Evolutionary conservation across 257 asterid species (phyloP).

Genomic region (Capsicum pubescens): DNA sequence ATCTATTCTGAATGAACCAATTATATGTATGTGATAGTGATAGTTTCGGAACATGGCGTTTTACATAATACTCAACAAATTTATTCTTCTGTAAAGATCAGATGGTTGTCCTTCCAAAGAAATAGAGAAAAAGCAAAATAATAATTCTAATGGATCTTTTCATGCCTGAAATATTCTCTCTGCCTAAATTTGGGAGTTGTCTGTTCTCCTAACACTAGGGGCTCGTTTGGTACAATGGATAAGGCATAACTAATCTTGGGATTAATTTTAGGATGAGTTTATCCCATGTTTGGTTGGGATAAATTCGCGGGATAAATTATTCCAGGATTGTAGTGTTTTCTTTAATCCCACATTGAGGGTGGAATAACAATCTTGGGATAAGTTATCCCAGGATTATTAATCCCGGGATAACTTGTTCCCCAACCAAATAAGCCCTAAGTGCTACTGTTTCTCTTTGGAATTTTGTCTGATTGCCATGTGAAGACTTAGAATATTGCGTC

Average conservation of each 20-base stretch:
- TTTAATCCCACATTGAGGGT: too few species aligned
- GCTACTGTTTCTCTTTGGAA: background rate
- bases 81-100: background rate
- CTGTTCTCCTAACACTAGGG: background rate
- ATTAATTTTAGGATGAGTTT: too few species aligned
- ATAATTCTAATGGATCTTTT: background rate
- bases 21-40: background rate
- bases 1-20: background rate
- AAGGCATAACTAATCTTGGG: too few species aligned
- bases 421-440: too few species aligned
- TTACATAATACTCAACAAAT: background rate
- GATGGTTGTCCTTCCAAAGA: slow-evolving; percentile 18
- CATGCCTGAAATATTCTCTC: background rate
- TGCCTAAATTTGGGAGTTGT: background rate
- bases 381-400: too few species aligned
- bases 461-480: background rate
- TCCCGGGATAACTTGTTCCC: too few species aligned
- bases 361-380: too few species aligned
- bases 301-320: too few species aligned
- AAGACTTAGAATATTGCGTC: slow-evolving; percentile 10
- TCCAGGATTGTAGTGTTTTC: too few species aligned
- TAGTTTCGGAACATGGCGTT: background rate
- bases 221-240: too few species aligned
- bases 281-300: too few species aligned
- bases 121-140: slow-evolving; percentile 10